Evolutionary conservation across 2,329 filamentous ascomycete genomes (phyloP), one percentile per base, ranked within the genome.

Genomic region (Penicillium hesseltinei): DNA sequence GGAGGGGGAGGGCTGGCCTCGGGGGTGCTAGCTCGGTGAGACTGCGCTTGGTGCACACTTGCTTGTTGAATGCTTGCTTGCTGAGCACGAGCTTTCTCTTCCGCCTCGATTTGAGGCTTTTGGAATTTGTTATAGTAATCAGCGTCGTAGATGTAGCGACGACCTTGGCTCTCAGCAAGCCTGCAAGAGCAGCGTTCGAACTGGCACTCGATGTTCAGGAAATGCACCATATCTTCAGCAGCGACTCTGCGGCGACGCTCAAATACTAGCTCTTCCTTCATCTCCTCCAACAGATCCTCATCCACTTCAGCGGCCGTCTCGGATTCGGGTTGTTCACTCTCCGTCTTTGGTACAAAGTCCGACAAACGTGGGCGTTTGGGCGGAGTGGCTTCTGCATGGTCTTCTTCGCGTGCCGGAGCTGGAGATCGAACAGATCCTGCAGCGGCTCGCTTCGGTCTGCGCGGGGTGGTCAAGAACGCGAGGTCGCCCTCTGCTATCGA

Each of bases 171-270:
- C 59, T 81, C 79, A 8, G 77, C 76, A 48, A 79, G 57, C 27
- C 78, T 73, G 63, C 79, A 81, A 8, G 77, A 75, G 65, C 79
- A 81, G 51, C 73, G 70, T 56, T 77, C 72, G 58, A 81, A 80
- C 60, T 80, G 77, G 54, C 79, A 81, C 61, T 81, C 77, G 66
- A 80, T 75, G 45, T 77, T 77, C 70, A 81, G 64, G 59, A 79
- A 80, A 33, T 80, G 69, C 3, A 86, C 75, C 73, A 85, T 78
- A 31, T 85, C 83, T 61, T 86, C 80, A 0, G 83, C 83, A 29
- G 81, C 77, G 54, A 74, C 70, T 58, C 82, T 77, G 54, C 80
- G 71, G 44, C 75, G 75, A 62, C 75, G 78, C 69, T 87, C 84
- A 31, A 71, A 70, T 27, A 73, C 68, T 4, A 87, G 74, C 54